Evolutionary conservation across 495 filamentous ascomycete species (phyloP), one percentile per base, ranked within the genome.

Genomic region (Gamarada debralockiae): DNA sequence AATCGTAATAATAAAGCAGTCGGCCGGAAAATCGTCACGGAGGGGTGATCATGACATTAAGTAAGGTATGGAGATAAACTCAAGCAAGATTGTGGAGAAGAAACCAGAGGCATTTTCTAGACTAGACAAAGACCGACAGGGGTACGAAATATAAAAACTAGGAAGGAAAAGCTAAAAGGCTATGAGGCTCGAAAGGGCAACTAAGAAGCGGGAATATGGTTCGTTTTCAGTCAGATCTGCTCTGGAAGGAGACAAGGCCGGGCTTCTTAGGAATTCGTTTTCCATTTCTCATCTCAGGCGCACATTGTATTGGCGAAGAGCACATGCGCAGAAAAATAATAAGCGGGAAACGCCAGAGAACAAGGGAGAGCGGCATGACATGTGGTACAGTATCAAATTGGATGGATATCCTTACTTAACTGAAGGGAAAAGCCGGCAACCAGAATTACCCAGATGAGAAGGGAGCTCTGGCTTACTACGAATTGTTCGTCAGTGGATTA

Each of bases 171-270:
- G 14, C 69, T 71, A 23, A 20, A 14, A 20, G 14, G 12, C 6
- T 27, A 15, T 50, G 39, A 41, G 29, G 34, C 31, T 44, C 23
- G 31, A 39, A 33, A 37, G 18, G 25, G 34, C 50, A 44, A 52
- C 36, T 40, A 42, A 36, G 17, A 14, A 14, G 40, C 36, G 31
- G 47, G 42, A 27, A 45, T 33, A 21, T 40, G 51, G 27, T 41
- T 25, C 64, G 39, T 60, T 10, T 5, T 4, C 10, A 10, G 27
- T 10, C 27, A 29, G 27, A 29, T 29, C 10, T 10, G 5, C 10
- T 29, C 27, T 29, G 10, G 66, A 24, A 60, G 67, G 56, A 72
- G 69, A 10, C 70, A 75, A 46, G 64, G 66, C 72, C 77, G 67
- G 56, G 81, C 82, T 61, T 79, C 80, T 33, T 69, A 67, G 27